Evolutionary conservation across 2,329 filamentous ascomycete genomes (phyloP).

Genomic region (Colletotrichum simmondsii): DNA sequence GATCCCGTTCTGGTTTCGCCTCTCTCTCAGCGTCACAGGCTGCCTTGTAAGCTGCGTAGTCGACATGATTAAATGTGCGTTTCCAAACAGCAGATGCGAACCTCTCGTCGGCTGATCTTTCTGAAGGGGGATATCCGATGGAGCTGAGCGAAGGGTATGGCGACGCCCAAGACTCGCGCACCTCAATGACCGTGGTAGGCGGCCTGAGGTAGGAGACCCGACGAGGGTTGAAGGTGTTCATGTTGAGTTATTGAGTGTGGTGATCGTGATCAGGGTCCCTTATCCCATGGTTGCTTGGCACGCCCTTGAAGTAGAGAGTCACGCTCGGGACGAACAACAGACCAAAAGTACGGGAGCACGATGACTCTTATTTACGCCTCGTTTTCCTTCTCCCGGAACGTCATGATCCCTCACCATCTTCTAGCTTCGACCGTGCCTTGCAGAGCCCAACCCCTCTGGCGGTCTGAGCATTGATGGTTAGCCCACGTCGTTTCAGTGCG

Average conservation of each 20-base stretch:
- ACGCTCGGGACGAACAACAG: neutral
- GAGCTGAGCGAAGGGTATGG: constrained; percentile 28
- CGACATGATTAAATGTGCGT: constrained; percentile 28
- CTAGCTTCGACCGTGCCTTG: constrained; percentile 8
- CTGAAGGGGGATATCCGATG: constrained; percentile 25
- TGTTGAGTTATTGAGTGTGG: neutral
- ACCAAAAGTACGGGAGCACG: neutral
- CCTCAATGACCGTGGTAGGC: constrained; percentile 1
- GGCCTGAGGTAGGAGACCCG: constrained; percentile 29
- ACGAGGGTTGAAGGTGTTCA: constrained; percentile 34
- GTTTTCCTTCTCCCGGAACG: neutral
- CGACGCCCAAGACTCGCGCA: constrained; percentile 6
- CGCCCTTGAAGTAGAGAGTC: neutral
- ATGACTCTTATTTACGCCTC: constrained; percentile 31
- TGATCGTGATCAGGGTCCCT: neutral
- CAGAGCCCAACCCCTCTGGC: constrained; percentile 20
- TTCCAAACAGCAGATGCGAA: constrained; percentile 26
- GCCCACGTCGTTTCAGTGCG: constrained; percentile 31
- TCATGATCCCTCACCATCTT: constrained; percentile 13
- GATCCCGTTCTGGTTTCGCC: constrained; percentile 18
- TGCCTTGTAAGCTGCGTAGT: constrained; percentile 31
- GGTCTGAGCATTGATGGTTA: constrained; percentile 28
- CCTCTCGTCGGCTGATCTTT: constrained; percentile 10
- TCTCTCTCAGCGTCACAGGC: constrained; percentile 26
- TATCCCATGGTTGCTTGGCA: constrained; percentile 15